phyloP scores from a whole-genome alignment of 2,329 filamentous ascomycete genomes.

The Neonectria coccinea region DNA sequence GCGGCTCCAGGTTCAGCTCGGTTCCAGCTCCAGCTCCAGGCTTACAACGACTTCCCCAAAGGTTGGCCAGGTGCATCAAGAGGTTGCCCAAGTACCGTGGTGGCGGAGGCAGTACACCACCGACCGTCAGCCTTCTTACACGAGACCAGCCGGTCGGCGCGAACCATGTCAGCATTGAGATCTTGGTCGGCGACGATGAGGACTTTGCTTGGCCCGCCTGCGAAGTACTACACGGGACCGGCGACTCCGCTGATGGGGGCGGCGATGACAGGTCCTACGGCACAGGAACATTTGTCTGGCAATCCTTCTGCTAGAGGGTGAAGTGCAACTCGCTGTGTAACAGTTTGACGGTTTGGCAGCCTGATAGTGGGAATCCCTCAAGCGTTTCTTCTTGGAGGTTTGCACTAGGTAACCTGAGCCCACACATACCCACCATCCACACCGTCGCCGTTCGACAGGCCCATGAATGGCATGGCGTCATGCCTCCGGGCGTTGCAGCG shows the following conservation, averaged over 20 bases:
- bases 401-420: not conserved
- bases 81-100: conserved; percentile 1
- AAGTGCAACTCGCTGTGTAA: not conserved
- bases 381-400: not conserved
- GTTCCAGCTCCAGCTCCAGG: conserved; percentile 5
- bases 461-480: conserved; percentile 23
- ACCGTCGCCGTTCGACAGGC: conserved; percentile 7
- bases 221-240: not conserved
- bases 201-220: not conserved
- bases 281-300: not conserved
- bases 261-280: not conserved
- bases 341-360: not conserved
- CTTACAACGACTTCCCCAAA: not conserved
- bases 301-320: not conserved
- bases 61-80: not conserved
- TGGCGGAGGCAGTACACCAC: conserved; percentile 1
- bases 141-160: conserved; percentile 4
- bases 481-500: conserved; percentile 24
- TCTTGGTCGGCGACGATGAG: conserved; percentile 6
- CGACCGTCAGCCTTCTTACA: conserved; percentile 1
- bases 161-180: conserved; percentile 5
- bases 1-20: conserved; percentile 7
- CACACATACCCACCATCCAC: not conserved
- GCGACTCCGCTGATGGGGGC: not conserved
- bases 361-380: not conserved